A percentile compares a stretch with the other conserved stretches of the same genome.
Evolutionary conservation across 2,329 filamentous ascomycete species (phyloP).

Genomic region (Fusarium luffae): DNA sequence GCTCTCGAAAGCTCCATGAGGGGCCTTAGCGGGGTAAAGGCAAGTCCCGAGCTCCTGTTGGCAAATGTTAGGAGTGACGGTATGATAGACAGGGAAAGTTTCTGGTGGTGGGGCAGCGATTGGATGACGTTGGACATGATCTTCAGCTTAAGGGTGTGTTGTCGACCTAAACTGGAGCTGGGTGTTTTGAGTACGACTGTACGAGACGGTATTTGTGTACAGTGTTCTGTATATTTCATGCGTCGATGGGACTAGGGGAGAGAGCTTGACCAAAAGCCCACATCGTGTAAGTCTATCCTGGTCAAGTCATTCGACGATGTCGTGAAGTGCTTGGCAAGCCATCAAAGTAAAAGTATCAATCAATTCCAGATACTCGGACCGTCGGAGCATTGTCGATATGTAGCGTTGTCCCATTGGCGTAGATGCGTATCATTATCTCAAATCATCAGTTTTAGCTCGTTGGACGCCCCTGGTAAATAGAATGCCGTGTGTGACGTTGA

Average conservation of each 20-base stretch:
- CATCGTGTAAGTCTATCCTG: not conserved
- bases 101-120: conserved; percentile 44
- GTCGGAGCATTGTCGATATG: conserved; percentile 11
- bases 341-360: not conserved
- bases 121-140: conserved; percentile 47
- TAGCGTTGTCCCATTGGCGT: conserved; percentile 7
- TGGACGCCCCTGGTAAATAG: conserved; percentile 11
- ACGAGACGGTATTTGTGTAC: conserved; percentile 22
- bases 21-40: conserved; percentile 46
- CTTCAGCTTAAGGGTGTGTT: conserved; percentile 15
- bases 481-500: conserved; percentile 33
- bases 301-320: not conserved
- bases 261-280: not conserved
- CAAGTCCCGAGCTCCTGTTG: conserved; percentile 30
- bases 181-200: conserved; percentile 15
- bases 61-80: conserved; percentile 30
- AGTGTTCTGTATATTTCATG: conserved; percentile 3
- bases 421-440: not conserved
- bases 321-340: conserved; percentile 2
- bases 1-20: conserved; percentile 41
- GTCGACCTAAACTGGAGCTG: conserved; percentile 20
- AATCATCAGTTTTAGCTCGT: conserved; percentile 44
- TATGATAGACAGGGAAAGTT: conserved; percentile 27
- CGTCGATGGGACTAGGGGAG: not conserved
- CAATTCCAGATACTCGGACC: conserved; percentile 15